Conservation (phyloP, 2,329 filamentous ascomycete species). For the Aspergillus pseudoterreus region DNA sequence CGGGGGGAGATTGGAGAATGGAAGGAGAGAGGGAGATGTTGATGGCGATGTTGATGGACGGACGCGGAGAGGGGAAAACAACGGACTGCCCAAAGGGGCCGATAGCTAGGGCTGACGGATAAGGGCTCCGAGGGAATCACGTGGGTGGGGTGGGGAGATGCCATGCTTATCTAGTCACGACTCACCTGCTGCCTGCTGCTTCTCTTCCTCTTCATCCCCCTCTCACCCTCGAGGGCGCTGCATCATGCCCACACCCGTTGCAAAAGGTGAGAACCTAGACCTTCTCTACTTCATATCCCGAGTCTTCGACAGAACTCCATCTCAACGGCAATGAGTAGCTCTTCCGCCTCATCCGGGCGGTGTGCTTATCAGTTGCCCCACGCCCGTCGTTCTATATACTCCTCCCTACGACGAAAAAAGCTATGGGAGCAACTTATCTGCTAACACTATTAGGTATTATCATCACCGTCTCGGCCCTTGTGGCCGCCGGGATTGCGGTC, state of each 20-base stretch:
- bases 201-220: background rate
- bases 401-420: background rate
- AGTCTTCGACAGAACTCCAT: background rate
- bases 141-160: conserved; percentile 26
- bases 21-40: background rate
- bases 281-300: conserved; percentile 1
- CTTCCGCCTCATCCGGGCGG: no score
- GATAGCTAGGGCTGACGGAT: conserved; percentile 29
- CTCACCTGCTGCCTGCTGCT: conserved; percentile 5
- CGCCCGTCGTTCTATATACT: no score
- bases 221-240: conserved; percentile 2
- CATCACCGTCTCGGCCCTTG: conserved; percentile 58
- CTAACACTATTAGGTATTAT: conserved; percentile 52
- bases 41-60: conserved; percentile 14
- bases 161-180: background rate
- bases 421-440: background rate
- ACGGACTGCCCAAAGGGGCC: conserved; percentile 26
- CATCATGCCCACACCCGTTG: conserved; percentile 46
- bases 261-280: conserved; percentile 40
- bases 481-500: conserved; percentile 60
- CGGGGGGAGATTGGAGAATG: background rate
- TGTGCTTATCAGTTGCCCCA: background rate
- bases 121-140: conserved; percentile 29
- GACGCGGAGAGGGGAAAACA: conserved; percentile 26
- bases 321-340: no score